Base-by-base conservation (phyloP, 257 asterid species). In the Solanum arcanum region DNA sequence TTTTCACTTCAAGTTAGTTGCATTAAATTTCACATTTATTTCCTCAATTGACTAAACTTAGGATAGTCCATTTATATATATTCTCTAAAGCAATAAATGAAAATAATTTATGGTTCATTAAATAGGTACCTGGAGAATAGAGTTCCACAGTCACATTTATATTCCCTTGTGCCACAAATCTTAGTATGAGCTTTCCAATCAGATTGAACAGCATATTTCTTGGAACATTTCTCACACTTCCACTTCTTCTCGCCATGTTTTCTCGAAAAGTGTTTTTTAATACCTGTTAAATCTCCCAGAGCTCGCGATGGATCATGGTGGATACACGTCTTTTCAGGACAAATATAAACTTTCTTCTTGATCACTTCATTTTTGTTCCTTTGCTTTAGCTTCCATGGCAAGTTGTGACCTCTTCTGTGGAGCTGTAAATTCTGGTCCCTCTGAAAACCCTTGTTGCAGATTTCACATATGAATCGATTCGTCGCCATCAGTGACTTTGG, bases 321-420 rank as follows among this genome's bases (percentile, higher is more conserved):
- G 47, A 88, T 86, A 60, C 89, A 88, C 56, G 87, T 88, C 62
- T 62, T 83, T 46, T 88, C 89, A 9, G 89, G 87, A 69, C 89
- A 88, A 25, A 88, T 85, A 21, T 88, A 88, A 5, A 88, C 89
- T 42, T 88, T 88, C 87, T 70, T 88, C 87, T 41, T 70, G 16
- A 83, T 77, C 29, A 83, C 66, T 68, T 88, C 89, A 25, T 13
- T 72, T 68, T 52, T 73, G 83, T 44, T 88, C 78, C 86, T 88
- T 56, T 88, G 89, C 87, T 88, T 88, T 20, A 88, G 87, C 81
- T 88, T 88, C 89, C 89, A 88, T 74, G 89, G 89, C 27, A 88
- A 33, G 42, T 88, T 88, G 85, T 88, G 89, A 56, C 89, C 89
- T 74, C 89, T 88, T 76, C 89, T 59, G 18, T 88, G 89, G 20